Conservation (phyloP, 805 yeast species). For the Candida andamanensis region DNA sequence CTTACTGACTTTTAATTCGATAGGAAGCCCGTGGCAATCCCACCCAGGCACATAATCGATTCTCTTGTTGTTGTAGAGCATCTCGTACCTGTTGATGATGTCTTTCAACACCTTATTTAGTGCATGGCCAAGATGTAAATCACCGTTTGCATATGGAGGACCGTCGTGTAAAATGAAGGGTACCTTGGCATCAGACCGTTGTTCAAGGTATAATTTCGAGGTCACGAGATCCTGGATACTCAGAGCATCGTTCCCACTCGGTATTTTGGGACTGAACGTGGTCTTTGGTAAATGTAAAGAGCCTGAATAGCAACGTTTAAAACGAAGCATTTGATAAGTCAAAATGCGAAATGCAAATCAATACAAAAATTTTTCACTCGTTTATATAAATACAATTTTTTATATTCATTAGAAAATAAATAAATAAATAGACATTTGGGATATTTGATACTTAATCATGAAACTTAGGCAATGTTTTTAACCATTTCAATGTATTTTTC, state of each 20-base stretch:
- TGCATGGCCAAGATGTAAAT: conserved; percentile 87
- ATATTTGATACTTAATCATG: background rate
- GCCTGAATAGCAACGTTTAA: conserved; percentile 5
- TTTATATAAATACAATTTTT: background rate
- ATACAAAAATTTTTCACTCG: background rate
- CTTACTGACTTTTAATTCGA: conserved; percentile 72
- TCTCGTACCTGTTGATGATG: conserved; percentile 67
- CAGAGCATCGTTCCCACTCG: conserved; percentile 40
- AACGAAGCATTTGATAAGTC: background rate
- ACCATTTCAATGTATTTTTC: conserved; percentile 86
- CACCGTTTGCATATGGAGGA: conserved; percentile 98
- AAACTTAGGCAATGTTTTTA: conserved; percentile 28
- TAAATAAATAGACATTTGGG: conserved; percentile 8
- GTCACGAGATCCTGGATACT: conserved; percentile 48
- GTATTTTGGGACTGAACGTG: conserved; percentile 45
- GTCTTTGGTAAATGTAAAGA: conserved; percentile 67
- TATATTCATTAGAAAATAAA: conserved; percentile 2
- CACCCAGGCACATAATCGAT: conserved; percentile 87
- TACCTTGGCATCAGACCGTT: conserved; percentile 18
- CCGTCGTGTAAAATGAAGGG: conserved; percentile 85
- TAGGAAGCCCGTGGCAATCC: conserved; percentile 99
- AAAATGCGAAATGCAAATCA: background rate
- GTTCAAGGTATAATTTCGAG: conserved; percentile 63
- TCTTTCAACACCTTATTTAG: conserved; percentile 87
- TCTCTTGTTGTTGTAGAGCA: conserved; percentile 51